Evolutionary conservation across 192 early-diverging fungal species (phyloP).

Genomic region (Backusella australiensis): DNA sequence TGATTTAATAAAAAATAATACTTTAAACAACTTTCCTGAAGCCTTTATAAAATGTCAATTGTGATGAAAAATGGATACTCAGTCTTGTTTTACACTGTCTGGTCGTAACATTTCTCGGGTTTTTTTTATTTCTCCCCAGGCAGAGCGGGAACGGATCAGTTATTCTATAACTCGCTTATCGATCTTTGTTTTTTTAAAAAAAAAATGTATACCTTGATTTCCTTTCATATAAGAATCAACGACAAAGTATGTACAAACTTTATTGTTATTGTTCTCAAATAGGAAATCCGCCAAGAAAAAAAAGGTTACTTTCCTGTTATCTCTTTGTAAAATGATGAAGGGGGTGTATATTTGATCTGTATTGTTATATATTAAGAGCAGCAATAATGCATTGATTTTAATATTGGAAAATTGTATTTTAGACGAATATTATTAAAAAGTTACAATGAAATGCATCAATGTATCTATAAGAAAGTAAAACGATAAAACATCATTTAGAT

Average conservation of each 20-base stretch:
- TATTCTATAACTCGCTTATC: too few relatives aligned
- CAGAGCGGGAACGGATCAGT: too few relatives aligned
- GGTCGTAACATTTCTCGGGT: too few relatives aligned
- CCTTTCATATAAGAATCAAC: neutral
- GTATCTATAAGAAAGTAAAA: neutral
- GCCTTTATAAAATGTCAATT: neutral
- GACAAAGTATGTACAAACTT: neutral
- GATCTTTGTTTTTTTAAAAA: too few relatives aligned
- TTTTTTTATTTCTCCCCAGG: neutral
- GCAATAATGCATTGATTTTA: neutral
- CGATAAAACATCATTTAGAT: neutral
- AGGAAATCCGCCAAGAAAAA: neutral
- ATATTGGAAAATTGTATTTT: neutral
- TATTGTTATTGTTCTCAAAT: neutral
- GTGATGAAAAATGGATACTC: neutral
- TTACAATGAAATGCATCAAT: neutral
- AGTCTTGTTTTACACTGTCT: neutral
- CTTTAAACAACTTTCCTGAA: neutral
- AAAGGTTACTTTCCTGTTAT: neutral
- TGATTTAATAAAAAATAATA: too few relatives aligned
- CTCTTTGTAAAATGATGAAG: neutral
- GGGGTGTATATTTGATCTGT: neutral
- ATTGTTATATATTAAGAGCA: neutral
- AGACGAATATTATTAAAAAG: slow-evolving; percentile 1
- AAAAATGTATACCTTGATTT: neutral